A percentile compares a stretch with the other conserved stretches of the same genome.
Conservation (phyloP, 306 rosid genomes). For the Casuarina cunninghamiana region DNA sequence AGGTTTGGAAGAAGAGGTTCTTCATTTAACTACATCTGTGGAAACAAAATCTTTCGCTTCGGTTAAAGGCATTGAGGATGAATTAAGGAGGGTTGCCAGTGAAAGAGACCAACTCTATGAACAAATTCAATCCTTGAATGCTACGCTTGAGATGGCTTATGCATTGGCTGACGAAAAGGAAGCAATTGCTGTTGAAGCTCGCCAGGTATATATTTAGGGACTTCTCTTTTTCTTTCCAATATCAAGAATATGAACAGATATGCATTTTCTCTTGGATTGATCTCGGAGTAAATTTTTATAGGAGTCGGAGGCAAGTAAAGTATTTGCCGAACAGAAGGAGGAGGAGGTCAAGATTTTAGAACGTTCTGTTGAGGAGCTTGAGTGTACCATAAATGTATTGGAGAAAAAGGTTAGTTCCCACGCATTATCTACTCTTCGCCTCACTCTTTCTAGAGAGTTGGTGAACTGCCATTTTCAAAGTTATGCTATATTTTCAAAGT, state of each 20-base stretch:
- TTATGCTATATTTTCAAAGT: constrained; percentile 2
- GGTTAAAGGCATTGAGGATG: constrained; percentile 60
- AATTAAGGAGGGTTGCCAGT: constrained; percentile 50
- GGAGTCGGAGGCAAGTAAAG: constrained; percentile 85
- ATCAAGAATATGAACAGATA: constrained; percentile 15
- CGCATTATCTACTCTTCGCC: not conserved
- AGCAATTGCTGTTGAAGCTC: constrained; percentile 78
- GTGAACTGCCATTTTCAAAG: constrained; percentile 1
- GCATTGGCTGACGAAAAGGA: constrained; percentile 88
- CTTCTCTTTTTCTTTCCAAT: constrained; percentile 24
- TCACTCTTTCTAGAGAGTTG: not conserved
- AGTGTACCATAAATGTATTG: constrained; percentile 82
- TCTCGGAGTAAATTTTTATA: constrained; percentile 34
- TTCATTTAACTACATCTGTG: constrained; percentile 59
- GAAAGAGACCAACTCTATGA: constrained; percentile 80
- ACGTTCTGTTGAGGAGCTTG: constrained; percentile 92
- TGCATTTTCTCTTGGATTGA: constrained; percentile 24
- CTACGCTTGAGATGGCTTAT: constrained; percentile 74
- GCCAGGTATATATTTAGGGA: constrained; percentile 57
- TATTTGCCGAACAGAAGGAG: constrained; percentile 85
- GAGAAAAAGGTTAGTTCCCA: constrained; percentile 76
- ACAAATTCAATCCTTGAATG: constrained; percentile 58
- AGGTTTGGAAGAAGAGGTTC: constrained; percentile 77
- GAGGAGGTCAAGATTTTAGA: constrained; percentile 95
- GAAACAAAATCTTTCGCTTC: constrained; percentile 54